Evolutionary conservation across 2,329 filamentous ascomycete genomes (phyloP), one percentile per base, ranked within the genome.

Genomic region (Samsoniella hepiali): DNA sequence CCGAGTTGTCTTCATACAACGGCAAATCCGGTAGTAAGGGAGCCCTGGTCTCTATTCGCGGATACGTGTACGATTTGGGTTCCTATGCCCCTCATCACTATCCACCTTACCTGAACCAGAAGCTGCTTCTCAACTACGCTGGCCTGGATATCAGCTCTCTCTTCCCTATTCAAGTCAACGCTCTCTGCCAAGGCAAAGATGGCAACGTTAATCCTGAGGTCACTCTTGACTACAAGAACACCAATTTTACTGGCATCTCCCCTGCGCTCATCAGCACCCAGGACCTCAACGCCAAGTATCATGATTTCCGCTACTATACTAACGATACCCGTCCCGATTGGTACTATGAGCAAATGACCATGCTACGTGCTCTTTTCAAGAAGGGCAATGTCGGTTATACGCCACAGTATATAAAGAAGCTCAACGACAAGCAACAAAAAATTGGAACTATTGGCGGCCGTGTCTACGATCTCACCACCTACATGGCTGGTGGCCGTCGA

Each of bases 131-230:
- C 67, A 89, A 90, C 69, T 99, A 98, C 69, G 93, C 90, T 55
- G 95, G 95, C 60, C 78, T 86, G 50, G 96, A 99, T 71, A 88
- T 93, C n/a, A 96, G 91, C 29, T 81, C 84, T 45, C 82, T 99
- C 11, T 99, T 99, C 78, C 95, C 96, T 0, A 83, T 99, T 1
- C 95, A 99, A 74, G 94, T 99, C 17, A 96, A 90, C 5, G 93
- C 94, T 50, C 83, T 99, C 44, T 99, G 95, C 76, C 85, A 90
- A 65, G 95, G 94, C 64, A 85, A 84, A 38, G 82, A 88, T 67
- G 91, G 89, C 29, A 72, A 71, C 1, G 79, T 87, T 50, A 83
- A 91, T 71, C 84, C 84, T 3, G 83, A 87, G 49, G 91, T 99
- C n/a, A 89, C 90, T 54, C 83, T 99, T 34, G 90, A 94, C 75